These are phyloP conservation scores for Ilyonectria mors-panacis DNA, from an alignment of 2,329 filamentous ascomycete genomes.

Conservation along the genomic window DNA sequence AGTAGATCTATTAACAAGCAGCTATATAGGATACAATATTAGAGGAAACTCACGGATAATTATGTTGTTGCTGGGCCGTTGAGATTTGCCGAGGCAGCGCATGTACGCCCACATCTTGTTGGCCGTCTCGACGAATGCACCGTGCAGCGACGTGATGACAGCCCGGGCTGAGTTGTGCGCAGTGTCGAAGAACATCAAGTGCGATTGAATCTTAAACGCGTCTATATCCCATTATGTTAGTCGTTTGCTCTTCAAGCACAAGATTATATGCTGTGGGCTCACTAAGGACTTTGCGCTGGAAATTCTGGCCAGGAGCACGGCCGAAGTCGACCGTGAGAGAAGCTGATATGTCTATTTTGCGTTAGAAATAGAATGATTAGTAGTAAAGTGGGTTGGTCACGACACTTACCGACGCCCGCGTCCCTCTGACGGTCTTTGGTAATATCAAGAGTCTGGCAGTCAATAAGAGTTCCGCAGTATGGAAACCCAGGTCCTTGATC, in stretches of 20 bases:
- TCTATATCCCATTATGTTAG: slow-evolving; percentile 53
- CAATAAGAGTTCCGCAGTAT: slow-evolving; percentile 87
- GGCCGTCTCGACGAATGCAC: slow-evolving; percentile 83
- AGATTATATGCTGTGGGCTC: slow-evolving; percentile 47
- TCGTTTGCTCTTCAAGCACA: not conserved
- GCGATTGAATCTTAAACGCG: slow-evolving; percentile 87
- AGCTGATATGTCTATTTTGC: slow-evolving; percentile 66
- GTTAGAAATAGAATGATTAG: slow-evolving; percentile 3
- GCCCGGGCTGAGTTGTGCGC: slow-evolving; percentile 79
- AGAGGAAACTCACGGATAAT: slow-evolving; percentile 70
- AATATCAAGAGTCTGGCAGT: slow-evolving; percentile 82
- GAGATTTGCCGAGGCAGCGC: slow-evolving; percentile 69
- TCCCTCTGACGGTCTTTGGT: slow-evolving; percentile 74
- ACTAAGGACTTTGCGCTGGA: slow-evolving; percentile 85
- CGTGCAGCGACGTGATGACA: slow-evolving; percentile 81
- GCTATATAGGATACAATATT: not conserved
- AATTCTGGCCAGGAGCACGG: slow-evolving; percentile 80
- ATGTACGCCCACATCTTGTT: slow-evolving; percentile 79
- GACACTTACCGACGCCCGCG: slow-evolving; percentile 63
- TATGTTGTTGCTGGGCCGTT: slow-evolving; percentile 71
- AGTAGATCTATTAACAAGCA: slow-evolving; percentile 14
- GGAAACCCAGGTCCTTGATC: slow-evolving; percentile 73
- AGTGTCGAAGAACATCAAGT: slow-evolving; percentile 87
- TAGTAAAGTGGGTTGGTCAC: not conserved
- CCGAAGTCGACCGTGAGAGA: slow-evolving; percentile 85